A percentile compares a stretch with the other conserved stretches of the same genome.
Conservation (phyloP, 768 basidiomycete species). For the Phanerodontia chrysosporium region DNA sequence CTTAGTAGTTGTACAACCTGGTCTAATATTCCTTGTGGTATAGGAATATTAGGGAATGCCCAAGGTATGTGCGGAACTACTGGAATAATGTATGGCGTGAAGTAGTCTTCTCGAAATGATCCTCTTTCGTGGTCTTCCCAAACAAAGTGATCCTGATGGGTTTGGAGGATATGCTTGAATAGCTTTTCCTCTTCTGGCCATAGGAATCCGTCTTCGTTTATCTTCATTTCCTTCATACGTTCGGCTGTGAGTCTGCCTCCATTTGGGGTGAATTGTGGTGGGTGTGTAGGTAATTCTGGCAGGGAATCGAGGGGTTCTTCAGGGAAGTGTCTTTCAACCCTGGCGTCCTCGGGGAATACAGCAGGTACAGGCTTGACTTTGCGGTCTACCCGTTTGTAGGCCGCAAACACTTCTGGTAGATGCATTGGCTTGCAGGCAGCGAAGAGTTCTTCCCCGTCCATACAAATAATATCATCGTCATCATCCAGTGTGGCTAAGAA, state of each 20-base stretch:
- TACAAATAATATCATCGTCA: slow-evolving; percentile 1
- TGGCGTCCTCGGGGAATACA: slow-evolving; percentile 28
- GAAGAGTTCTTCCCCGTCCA: neutral
- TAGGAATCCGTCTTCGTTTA: slow-evolving; percentile 25
- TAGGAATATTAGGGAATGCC: slow-evolving; percentile 30
- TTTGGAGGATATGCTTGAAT: slow-evolving; percentile 14
- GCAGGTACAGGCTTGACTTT: slow-evolving; percentile 8
- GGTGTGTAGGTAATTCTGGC: slow-evolving; percentile 23
- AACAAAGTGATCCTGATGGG: slow-evolving; percentile 16
- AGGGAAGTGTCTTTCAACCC: slow-evolving; percentile 27
- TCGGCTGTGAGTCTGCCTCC: slow-evolving; percentile 18
- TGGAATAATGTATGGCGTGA: slow-evolving; percentile 27
- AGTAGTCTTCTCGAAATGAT: slow-evolving; percentile 19
- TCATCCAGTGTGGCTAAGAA: neutral
- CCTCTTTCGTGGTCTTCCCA: slow-evolving; percentile 20
- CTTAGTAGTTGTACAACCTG: slow-evolving; percentile 29
- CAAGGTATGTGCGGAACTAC: slow-evolving; percentile 33
- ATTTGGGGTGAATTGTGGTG: slow-evolving; percentile 29
- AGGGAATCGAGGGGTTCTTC: slow-evolving; percentile 31
- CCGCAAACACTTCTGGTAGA: neutral
- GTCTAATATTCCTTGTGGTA: slow-evolving; percentile 29
- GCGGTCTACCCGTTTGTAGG: slow-evolving; percentile 6
- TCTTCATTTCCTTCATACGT: slow-evolving; percentile 16
- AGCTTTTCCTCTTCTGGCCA: slow-evolving; percentile 27
- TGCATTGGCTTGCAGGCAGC: neutral